phyloP scores from a whole-genome alignment of 495 filamentous ascomycete genomes.

The Aspergillus mulundensis region DNA sequence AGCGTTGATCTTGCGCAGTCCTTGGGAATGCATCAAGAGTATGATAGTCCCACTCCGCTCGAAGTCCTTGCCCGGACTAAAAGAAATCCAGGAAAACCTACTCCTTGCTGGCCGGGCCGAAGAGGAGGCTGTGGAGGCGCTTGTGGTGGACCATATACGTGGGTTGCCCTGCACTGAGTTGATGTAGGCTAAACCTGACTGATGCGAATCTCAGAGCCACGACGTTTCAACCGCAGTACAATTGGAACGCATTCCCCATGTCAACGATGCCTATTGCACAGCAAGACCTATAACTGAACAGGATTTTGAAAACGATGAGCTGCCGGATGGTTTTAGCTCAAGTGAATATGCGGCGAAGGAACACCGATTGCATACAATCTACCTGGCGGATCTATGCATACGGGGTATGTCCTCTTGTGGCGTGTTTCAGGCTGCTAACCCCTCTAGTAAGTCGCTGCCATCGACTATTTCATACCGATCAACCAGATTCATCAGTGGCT shows the following conservation, averaged over 20 bases:
- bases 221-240: constrained; percentile 1
- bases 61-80: not conserved
- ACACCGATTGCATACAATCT: not conserved
- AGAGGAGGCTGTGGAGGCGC: constrained; percentile 2
- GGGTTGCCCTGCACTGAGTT: not conserved
- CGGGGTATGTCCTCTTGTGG: constrained; percentile 1
- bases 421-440: not conserved
- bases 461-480: not conserved
- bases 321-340: not conserved
- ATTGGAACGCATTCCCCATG: constrained; percentile 6
- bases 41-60: not conserved
- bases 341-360: not conserved
- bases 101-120: not conserved
- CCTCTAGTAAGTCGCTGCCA: not conserved
- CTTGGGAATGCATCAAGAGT: constrained; percentile 24
- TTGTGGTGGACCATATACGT: constrained; percentile 12
- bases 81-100: not conserved
- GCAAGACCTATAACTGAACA: not conserved
- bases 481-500: not conserved
- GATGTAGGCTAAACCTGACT: not conserved
- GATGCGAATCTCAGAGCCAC: not conserved
- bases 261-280: constrained; percentile 9
- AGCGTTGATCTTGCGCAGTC: constrained; percentile 19
- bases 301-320: not conserved
- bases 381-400: constrained; percentile 2